A percentile compares a stretch with the other conserved stretches of the same genome.
phyloP scores from a whole-genome alignment of 768 basidiomycete species.

The Boletus fagicola region DNA sequence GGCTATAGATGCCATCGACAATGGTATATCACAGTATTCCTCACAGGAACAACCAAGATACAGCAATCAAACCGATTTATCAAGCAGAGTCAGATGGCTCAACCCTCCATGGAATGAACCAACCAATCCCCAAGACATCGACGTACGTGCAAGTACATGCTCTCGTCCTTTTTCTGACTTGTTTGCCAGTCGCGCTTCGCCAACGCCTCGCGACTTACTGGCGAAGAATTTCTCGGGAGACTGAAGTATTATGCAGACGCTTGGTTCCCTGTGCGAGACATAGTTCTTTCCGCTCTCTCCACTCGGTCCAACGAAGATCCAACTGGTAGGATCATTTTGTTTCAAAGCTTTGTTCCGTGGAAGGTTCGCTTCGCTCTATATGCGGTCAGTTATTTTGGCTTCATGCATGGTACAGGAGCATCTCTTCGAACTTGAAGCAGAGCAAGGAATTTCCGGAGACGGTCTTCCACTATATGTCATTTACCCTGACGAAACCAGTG shows the following conservation, averaged over 20 bases:
- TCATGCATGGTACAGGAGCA: conserved; percentile 61
- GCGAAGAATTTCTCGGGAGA: conserved; percentile 77
- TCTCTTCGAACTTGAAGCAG: conserved; percentile 80
- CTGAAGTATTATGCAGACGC: conserved; percentile 82
- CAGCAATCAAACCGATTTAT: conserved; percentile 76
- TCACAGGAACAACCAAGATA: conserved; percentile 67
- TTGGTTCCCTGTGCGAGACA: conserved; percentile 89
- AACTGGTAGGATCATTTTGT: conserved; percentile 73
- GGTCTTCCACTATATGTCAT: conserved; percentile 77
- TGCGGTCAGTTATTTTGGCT: background rate
- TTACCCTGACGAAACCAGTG: conserved; percentile 78
- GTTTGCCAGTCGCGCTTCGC: conserved; percentile 60
- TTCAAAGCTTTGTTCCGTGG: conserved; percentile 83
- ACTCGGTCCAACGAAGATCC: conserved; percentile 61
- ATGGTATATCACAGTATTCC: conserved; percentile 84
- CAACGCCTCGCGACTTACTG: conserved; percentile 78
- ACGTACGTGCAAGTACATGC: conserved; percentile 50
- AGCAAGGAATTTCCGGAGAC: conserved; percentile 43
- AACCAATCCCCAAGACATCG: conserved; percentile 58
- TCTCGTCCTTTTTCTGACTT: conserved; percentile 10
- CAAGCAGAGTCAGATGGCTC: conserved; percentile 75
- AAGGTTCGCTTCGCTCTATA: conserved; percentile 50
- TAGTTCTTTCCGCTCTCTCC: conserved; percentile 62
- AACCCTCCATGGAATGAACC: conserved; percentile 94
- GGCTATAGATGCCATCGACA: conserved; percentile 92